These are phyloP conservation scores for Pachysandra terminalis DNA, from an alignment of 164 flowering plant species.

Conservation along the genomic window DNA sequence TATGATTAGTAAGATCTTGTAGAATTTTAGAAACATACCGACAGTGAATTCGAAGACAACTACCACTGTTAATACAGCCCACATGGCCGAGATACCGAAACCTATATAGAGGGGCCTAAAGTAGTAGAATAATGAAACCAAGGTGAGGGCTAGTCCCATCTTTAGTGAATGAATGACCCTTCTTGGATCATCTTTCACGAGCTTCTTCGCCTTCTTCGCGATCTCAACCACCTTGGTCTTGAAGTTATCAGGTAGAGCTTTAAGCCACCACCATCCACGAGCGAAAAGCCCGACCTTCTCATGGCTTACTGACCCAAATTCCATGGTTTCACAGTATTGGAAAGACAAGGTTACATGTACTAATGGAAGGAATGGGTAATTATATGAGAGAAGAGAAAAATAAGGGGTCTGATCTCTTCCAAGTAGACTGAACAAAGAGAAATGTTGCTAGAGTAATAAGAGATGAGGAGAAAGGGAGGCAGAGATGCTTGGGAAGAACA, in stretches of 20 bases:
- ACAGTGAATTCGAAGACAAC: constrained; percentile 77
- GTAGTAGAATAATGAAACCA: constrained; percentile 69
- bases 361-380: not conserved
- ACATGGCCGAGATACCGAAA: constrained; percentile 60
- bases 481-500: constrained; percentile 5
- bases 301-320: constrained; percentile 21
- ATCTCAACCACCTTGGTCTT: constrained; percentile 14
- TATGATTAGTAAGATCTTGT: not conserved
- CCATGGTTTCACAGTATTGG: constrained; percentile 25
- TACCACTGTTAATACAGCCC: constrained; percentile 86
- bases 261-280: constrained; percentile 27
- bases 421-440: not conserved
- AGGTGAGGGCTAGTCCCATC: constrained; percentile 73
- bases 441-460: too few relatives aligned
- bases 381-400: not conserved
- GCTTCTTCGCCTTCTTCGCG: constrained; percentile 31
- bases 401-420: too few relatives aligned
- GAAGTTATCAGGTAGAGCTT: constrained; percentile 13
- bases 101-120: constrained; percentile 53
- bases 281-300: constrained; percentile 25
- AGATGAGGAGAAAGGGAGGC: not conserved
- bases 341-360: constrained; percentile 5
- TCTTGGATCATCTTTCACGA: constrained; percentile 77
- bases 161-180: constrained; percentile 61
- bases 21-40: constrained; percentile 33